These are phyloP conservation scores for Allium fistulosum DNA, from an alignment of 106 monocot genomes.

Conservation along the genomic window DNA sequence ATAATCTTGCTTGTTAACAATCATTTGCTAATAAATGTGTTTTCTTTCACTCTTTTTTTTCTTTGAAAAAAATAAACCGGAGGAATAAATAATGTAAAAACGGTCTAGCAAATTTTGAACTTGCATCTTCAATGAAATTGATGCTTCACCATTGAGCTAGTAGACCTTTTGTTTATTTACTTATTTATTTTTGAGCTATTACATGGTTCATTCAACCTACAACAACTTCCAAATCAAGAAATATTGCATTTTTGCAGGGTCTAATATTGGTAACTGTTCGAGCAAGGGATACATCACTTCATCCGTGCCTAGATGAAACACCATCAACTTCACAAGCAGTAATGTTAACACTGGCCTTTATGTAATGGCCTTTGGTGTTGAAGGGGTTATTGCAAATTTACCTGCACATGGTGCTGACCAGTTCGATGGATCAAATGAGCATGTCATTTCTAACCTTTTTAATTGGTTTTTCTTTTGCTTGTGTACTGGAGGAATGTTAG, in stretches of 20 bases:
- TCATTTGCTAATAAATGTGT: no score
- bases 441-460: conserved; percentile 15
- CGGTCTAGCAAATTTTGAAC: no score
- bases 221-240: no score
- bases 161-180: no score
- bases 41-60: no score
- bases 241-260: not conserved
- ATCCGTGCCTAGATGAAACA: not conserved
- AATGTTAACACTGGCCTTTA: conserved; percentile 13
- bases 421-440: conserved; percentile 6
- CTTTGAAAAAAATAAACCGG: no score
- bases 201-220: no score
- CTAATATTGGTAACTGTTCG: conserved; percentile 15
- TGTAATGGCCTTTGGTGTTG: conserved; percentile 17
- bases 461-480: conserved; percentile 29
- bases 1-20: no score
- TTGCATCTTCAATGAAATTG: no score
- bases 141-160: no score
- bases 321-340: conserved; percentile 15
- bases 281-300: conserved; percentile 9
- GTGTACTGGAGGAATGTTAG: conserved; percentile 15
- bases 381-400: conserved; percentile 17
- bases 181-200: no score
- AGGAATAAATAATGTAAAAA: no score
- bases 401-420: conserved; percentile 26